A percentile compares a stretch with the other conserved stretches of the same genome.
These are phyloP conservation scores for Sphagnum contortum DNA, from an alignment of 225 moss, liverwort and hornwort species.

Conservation along the genomic window DNA sequence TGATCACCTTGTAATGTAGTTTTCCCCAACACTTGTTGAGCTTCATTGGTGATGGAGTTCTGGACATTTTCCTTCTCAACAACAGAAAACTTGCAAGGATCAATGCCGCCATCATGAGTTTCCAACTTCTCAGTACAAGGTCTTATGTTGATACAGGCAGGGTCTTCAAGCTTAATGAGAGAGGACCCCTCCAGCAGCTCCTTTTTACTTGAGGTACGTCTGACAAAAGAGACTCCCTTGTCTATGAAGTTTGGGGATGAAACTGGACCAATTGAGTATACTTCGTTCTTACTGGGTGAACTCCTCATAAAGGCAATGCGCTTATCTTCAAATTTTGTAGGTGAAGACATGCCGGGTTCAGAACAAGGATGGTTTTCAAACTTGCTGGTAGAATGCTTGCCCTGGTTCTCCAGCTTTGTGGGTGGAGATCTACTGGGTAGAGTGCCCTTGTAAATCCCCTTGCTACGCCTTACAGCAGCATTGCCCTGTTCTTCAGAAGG, in stretches of 20 bases:
- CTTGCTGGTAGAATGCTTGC: not conserved
- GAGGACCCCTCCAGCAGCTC: slow-evolving; percentile 6
- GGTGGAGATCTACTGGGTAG: not conserved
- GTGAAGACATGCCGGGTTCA: slow-evolving; percentile 3
- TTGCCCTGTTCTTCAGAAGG: too few species aligned
- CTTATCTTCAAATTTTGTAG: slow-evolving; percentile 42
- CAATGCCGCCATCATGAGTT: slow-evolving; percentile 23
- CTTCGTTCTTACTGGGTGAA: not conserved
- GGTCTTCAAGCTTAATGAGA: slow-evolving; percentile 20
- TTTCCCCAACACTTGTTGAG: too few species aligned
- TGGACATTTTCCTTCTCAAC: slow-evolving; percentile 26
- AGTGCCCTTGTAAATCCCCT: too few species aligned
- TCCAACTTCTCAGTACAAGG: slow-evolving; percentile 19
- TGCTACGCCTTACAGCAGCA: too few species aligned
- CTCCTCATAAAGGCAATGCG: slow-evolving; percentile 39
- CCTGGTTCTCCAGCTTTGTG: slow-evolving; percentile 14
- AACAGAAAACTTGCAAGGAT: slow-evolving; percentile 34
- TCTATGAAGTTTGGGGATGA: too few species aligned
- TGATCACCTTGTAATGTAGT: too few species aligned
- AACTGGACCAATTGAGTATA: too few species aligned
- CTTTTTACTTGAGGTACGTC: too few species aligned
- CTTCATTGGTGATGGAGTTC: slow-evolving; percentile 9
- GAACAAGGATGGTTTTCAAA: too few species aligned
- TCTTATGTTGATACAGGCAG: slow-evolving; percentile 14
- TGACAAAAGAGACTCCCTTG: too few species aligned